Evolutionary conservation across 805 yeast genomes (phyloP), one percentile per base, ranked within the genome.

Genomic region (Metschnikowia peoriensis): DNA sequence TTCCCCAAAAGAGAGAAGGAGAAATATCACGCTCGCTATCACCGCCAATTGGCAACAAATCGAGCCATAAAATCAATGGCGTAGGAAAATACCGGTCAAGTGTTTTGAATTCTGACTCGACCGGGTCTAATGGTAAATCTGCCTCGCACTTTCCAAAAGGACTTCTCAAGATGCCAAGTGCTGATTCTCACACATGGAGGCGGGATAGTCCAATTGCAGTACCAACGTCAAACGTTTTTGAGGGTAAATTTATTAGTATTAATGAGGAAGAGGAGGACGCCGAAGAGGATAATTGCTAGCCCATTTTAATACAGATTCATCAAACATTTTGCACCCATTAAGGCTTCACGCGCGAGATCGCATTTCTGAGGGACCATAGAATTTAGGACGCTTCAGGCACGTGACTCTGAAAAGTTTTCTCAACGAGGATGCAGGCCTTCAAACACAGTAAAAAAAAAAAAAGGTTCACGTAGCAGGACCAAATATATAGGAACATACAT

Each of bases 351-450:
- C 38, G 38, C 41, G 27, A 27, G 35, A 17, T 41, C 14, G 35
- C 35, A 32, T 39, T 28, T 15, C 34, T 11, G 4, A 9, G 15
- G 38, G 38, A 37, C 47, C 32, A 28, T 8, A 43, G 16, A 28
- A 11, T 28, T 9, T 7, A 46, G n/a, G 28, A 39, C 46, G 41
- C 38, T 15, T 35, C 17, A 29, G 22, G 35, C 62, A 59, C 62
- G 62, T 59, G 62, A 59, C 49, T 34, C 41, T 46, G 55, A 58
- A 55, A 59, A 59, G 51, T 52, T 57, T 57, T 59, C 54, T 57
- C 61, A 53, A 44, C 51, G 52, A 41, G 50, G 41, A 46, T 41
- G 55, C 53, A 51, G 52, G 50, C 48, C 6, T 34, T 39, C 15
- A 16, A 28, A 48, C 34, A 39, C 47, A 29, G 38, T 28, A 22